Percentiles rank a stretch among this genome's conserved stretches.
Conservation (phyloP, 2,329 filamentous ascomycete genomes). For the Aspergillus costaricaensis region DNA sequence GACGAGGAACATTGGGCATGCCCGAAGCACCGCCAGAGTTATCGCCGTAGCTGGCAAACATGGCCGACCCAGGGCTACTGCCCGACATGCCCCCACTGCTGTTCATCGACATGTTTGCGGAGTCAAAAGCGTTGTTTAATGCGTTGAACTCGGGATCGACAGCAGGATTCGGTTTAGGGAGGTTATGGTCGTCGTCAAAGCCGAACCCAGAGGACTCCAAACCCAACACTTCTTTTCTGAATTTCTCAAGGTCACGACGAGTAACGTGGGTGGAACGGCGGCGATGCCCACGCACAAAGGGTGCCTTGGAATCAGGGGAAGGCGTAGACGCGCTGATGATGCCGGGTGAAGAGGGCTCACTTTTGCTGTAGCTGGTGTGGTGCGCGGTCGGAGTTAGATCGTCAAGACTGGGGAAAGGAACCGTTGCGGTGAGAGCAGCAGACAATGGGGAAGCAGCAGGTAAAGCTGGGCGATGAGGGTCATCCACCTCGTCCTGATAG, state of each 20-base stretch:
- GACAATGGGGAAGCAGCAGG: background rate
- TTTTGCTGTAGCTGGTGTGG: slow-evolving; percentile 1
- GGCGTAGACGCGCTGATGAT: slow-evolving; percentile 34
- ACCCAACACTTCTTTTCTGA: slow-evolving; percentile 39
- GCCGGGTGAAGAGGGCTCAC: slow-evolving; percentile 24
- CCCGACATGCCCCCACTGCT: slow-evolving; percentile 31
- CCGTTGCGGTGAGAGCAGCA: background rate
- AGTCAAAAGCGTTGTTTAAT: slow-evolving; percentile 39
- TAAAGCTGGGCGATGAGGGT: background rate
- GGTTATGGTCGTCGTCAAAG: slow-evolving; percentile 34
- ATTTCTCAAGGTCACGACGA: slow-evolving; percentile 41
- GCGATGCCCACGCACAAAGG: slow-evolving; percentile 42
- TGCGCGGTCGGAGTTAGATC: background rate
- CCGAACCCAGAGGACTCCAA: slow-evolving; percentile 32
- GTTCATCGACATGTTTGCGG: slow-evolving; percentile 40
- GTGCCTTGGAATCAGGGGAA: slow-evolving; percentile 36
- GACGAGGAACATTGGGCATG: slow-evolving; percentile 36
- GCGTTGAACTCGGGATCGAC: slow-evolving; percentile 34
- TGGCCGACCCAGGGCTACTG: slow-evolving; percentile 30
- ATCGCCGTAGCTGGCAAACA: slow-evolving; percentile 38
- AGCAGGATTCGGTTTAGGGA: slow-evolving; percentile 24
- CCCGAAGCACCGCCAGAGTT: slow-evolving; percentile 33
- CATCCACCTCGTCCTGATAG: background rate
- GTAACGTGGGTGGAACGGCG: slow-evolving; percentile 46
- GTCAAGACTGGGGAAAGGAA: background rate